Percentiles rank a stretch among this genome's conserved stretches.
phyloP scores from a whole-genome alignment of 805 yeast genomes.

The Pichia exigua region DNA sequence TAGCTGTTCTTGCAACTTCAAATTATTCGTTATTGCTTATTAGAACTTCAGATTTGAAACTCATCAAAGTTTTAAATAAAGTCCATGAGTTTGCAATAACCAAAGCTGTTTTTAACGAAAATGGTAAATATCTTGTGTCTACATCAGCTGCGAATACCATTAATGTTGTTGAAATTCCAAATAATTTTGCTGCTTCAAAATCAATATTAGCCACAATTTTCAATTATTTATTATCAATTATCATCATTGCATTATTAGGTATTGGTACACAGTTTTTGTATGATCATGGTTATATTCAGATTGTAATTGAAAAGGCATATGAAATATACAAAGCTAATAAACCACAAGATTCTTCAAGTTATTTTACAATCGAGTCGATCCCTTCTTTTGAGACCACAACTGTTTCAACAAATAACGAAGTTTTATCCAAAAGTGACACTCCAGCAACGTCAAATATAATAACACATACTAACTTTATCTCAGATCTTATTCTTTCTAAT shows the following conservation, averaged over 20 bases:
- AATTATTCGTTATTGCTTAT: slow-evolving; percentile 61
- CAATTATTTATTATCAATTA: slow-evolving; percentile 20
- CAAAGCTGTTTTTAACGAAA: slow-evolving; percentile 57
- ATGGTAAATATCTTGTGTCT: slow-evolving; percentile 59
- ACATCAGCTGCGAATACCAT: slow-evolving; percentile 74
- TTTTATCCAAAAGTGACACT: neutral
- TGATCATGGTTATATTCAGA: slow-evolving; percentile 22
- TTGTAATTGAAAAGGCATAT: slow-evolving; percentile 15
- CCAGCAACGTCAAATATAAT: neutral
- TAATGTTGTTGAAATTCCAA: slow-evolving; percentile 54
- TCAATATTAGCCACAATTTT: slow-evolving; percentile 26
- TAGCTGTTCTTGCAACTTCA: slow-evolving; percentile 52
- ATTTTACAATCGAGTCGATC: slow-evolving; percentile 28
- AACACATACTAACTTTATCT: neutral
- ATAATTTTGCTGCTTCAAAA: slow-evolving; percentile 34
- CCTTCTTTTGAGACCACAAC: slow-evolving; percentile 6
- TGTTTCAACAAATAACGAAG: neutral
- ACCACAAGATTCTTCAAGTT: slow-evolving; percentile 27
- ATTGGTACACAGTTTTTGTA: slow-evolving; percentile 23
- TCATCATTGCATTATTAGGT: slow-evolving; percentile 20
- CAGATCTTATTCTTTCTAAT: neutral
- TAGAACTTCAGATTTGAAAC: slow-evolving; percentile 42
- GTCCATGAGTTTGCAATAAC: slow-evolving; percentile 79
- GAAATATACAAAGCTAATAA: slow-evolving; percentile 19
- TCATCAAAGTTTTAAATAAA: slow-evolving; percentile 43